Percentiles rank a stretch among this genome's conserved stretches.
Conservation (phyloP, 129 eudicot genomes). For the Helichrysum umbraculigerum region DNA sequence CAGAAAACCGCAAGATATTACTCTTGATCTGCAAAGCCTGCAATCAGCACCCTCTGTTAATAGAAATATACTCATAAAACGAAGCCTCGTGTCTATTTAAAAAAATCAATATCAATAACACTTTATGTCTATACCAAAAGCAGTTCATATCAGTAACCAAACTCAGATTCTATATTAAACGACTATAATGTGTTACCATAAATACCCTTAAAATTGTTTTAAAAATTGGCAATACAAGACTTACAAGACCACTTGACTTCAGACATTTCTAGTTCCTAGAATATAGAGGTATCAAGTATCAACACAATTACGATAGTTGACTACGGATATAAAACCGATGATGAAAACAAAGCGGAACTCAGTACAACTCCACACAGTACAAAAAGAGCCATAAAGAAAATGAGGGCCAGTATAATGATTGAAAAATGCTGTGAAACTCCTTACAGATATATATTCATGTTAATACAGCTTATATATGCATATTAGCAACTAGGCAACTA, state of each 20-base stretch:
- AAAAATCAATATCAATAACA: conserved; percentile 11
- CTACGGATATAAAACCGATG: not conserved
- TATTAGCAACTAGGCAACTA: conserved; percentile 8
- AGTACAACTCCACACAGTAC: conserved; percentile 12
- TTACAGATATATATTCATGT: not conserved
- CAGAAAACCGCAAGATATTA: conserved; percentile 84
- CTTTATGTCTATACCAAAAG: not conserved
- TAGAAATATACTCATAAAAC: conserved; percentile 19
- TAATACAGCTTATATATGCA: not conserved
- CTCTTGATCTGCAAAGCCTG: conserved; percentile 83
- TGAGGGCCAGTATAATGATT: not conserved
- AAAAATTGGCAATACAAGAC: not conserved
- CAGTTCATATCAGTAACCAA: conserved; percentile 3
- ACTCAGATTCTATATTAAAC: not conserved
- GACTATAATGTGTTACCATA: conserved; percentile 5
- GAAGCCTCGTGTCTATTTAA: not conserved
- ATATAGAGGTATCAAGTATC: not conserved
- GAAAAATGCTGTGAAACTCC: conserved; percentile 9
- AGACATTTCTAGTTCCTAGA: not conserved
- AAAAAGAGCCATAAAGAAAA: conserved; percentile 4
- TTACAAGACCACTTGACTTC: not conserved
- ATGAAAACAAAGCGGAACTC: conserved; percentile 12
- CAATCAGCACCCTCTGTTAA: conserved; percentile 21
- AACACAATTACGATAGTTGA: conserved; percentile 4
- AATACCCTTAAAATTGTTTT: not conserved